phyloP scores from a whole-genome alignment of 192 early-diverging fungal genomes.

The Coemansia sp. region DNA sequence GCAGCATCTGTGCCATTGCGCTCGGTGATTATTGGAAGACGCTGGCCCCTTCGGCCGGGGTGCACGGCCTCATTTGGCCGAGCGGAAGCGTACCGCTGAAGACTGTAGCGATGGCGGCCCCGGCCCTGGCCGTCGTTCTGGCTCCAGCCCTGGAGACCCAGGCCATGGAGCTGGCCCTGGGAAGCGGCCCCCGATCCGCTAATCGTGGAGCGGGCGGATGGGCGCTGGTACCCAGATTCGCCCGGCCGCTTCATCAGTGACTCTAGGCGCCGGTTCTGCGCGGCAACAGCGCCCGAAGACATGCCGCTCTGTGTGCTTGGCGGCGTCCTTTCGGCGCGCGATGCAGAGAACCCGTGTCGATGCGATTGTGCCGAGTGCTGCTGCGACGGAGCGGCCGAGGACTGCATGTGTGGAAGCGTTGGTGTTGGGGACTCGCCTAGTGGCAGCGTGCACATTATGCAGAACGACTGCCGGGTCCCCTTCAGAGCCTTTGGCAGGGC shows the following conservation, averaged over 20 bases:
- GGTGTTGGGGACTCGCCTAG: conserved; percentile 9
- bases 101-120: conserved; percentile 3
- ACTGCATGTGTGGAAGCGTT: too few species aligned
- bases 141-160: conserved; percentile 35
- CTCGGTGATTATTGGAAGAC: conserved; percentile 11
- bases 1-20: not conserved
- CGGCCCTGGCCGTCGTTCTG: conserved; percentile 6
- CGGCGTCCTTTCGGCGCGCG: conserved; percentile 2
- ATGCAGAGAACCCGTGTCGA: not conserved
- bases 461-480: conserved; percentile 48
- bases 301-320: not conserved
- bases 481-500: conserved; percentile 39
- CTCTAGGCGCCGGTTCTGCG: conserved; percentile 29
- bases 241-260: conserved; percentile 24
- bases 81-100: conserved; percentile 4
- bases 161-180: conserved; percentile 16
- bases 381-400: not conserved
- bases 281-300: not conserved
- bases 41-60: conserved; percentile 1
- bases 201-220: conserved; percentile 13
- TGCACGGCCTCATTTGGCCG: conserved; percentile 1
- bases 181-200: conserved; percentile 2
- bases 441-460: conserved; percentile 44
- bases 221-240: conserved; percentile 18
- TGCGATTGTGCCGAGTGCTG: not conserved